These are phyloP conservation scores for Monotropa hypopitys DNA, from an alignment of 179 eudicot genomes.

Conservation along the genomic window DNA sequence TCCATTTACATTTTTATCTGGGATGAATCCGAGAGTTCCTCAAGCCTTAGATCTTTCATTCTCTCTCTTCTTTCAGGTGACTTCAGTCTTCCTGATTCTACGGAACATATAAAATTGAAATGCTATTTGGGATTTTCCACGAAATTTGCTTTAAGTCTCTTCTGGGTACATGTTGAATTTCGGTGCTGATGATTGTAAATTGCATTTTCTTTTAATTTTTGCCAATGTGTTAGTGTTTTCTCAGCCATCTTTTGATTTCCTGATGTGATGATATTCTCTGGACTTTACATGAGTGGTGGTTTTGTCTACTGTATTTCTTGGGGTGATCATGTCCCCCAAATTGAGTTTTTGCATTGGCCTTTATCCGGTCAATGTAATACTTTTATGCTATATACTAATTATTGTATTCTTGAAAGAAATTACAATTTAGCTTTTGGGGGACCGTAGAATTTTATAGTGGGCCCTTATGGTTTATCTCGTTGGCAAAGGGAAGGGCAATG, in stretches of 20 bases:
- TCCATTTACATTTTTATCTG: not conserved
- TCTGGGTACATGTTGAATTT: constrained; percentile 12
- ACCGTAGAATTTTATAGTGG: not conserved
- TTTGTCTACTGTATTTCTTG: not conserved
- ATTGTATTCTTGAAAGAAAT: not conserved
- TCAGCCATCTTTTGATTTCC: not conserved
- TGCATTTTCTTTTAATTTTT: constrained; percentile 3
- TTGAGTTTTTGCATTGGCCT: not conserved
- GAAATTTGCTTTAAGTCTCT: not conserved
- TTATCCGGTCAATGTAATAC: not conserved
- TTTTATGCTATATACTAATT: not conserved
- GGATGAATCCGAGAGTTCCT: not conserved
- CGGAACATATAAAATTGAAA: not conserved
- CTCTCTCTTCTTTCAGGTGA: not conserved
- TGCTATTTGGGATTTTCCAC: constrained; percentile 4
- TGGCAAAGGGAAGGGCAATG: not conserved
- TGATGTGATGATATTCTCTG: not conserved
- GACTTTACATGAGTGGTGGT: not conserved
- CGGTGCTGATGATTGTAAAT: constrained; percentile 3
- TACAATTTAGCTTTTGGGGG: not conserved
- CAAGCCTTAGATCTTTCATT: constrained; percentile 1
- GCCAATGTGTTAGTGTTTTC: constrained; percentile 1
- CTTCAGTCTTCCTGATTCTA: not conserved
- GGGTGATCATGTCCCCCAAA: not conserved
- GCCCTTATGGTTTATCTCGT: not conserved